phyloP scores from a whole-genome alignment of 2,329 filamentous ascomycete genomes.

The Onygenales sp. region DNA sequence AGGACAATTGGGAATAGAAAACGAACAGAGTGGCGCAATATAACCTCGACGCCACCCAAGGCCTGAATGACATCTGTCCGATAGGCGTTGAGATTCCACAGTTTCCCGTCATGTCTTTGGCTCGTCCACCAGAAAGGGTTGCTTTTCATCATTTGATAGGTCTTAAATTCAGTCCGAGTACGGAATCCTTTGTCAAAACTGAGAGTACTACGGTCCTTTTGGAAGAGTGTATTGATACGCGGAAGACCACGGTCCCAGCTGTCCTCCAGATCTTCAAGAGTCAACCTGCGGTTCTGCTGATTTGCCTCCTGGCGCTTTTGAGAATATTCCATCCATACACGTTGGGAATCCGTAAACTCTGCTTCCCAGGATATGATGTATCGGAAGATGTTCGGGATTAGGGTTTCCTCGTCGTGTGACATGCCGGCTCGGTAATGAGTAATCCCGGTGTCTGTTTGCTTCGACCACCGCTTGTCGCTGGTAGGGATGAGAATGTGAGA shows the following conservation, averaged over 20 bases:
- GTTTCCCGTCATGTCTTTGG: conserved; percentile 89
- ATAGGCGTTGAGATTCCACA: conserved; percentile 96
- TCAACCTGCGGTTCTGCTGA: conserved; percentile 90
- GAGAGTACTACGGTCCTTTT: conserved; percentile 92
- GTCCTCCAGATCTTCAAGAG: conserved; percentile 91
- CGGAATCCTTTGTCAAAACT: conserved; percentile 99
- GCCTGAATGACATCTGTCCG: conserved; percentile 95
- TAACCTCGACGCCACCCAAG: conserved; percentile 88
- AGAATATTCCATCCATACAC: conserved; percentile 98
- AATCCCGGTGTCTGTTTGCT: conserved; percentile 94
- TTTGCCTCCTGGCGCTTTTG: conserved; percentile 96
- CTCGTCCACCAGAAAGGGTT: conserved; percentile 99
- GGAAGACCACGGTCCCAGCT: conserved; percentile 97
- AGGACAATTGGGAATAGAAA: no score
- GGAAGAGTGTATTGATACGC: conserved; percentile 97
- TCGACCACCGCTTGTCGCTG: conserved; percentile 95
- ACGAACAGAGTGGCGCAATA: conserved; percentile 60
- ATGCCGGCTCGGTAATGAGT: conserved; percentile 96
- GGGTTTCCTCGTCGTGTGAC: conserved; percentile 94
- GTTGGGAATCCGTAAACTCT: conserved; percentile 97
- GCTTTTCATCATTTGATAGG: conserved; percentile 97
- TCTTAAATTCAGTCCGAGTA: conserved; percentile 90
- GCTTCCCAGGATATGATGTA: conserved; percentile 99
- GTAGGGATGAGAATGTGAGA: conserved; percentile 96
- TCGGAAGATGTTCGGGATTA: conserved; percentile 98